phyloP scores from a whole-genome alignment of 2,329 filamentous ascomycete genomes.

The Cryphonectria parasitica region DNA sequence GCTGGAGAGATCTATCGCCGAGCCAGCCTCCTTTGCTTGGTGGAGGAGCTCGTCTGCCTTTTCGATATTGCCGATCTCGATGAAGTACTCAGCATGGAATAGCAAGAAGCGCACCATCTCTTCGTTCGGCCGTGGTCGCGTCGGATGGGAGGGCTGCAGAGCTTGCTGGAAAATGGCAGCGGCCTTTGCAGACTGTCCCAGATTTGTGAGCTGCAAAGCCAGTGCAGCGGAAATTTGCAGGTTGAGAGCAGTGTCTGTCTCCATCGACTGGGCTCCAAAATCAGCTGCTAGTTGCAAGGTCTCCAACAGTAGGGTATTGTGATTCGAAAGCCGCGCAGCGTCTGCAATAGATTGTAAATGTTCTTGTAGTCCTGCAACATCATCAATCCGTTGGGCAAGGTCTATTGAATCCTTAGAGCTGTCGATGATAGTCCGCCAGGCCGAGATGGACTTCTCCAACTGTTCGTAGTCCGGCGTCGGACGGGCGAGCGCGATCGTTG shows the following conservation, averaged over 20 bases:
- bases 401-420: slow-evolving; percentile 45
- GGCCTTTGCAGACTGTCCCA: slow-evolving; percentile 57
- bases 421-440: slow-evolving; percentile 50
- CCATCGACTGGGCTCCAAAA: slow-evolving; percentile 43
- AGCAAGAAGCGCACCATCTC: slow-evolving; percentile 63
- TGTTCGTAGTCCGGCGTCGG: slow-evolving; percentile 41
- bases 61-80: slow-evolving; percentile 67
- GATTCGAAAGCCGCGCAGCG: slow-evolving; percentile 55
- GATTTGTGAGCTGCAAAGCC: slow-evolving; percentile 56
- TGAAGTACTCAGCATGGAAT: slow-evolving; percentile 73
- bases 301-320: slow-evolving; percentile 49
- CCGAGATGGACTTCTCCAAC: slow-evolving; percentile 43
- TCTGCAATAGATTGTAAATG: slow-evolving; percentile 56
- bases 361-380: slow-evolving; percentile 52
- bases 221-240: slow-evolving; percentile 44
- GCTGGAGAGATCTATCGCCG: slow-evolving; percentile 34
- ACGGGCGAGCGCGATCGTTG: slow-evolving; percentile 48
- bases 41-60: slow-evolving; percentile 55
- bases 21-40: slow-evolving; percentile 44
- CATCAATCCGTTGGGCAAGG: slow-evolving; percentile 51
- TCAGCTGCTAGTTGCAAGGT: slow-evolving; percentile 51
- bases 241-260: slow-evolving; percentile 11
- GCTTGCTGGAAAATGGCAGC: slow-evolving; percentile 47
- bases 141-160: slow-evolving; percentile 28
- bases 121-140: slow-evolving; percentile 40